Percentiles rank a stretch among this genome's conserved stretches.
Evolutionary conservation across 1,139 yeast genomes (phyloP).

Genomic region (Kodamaea anthophila): DNA sequence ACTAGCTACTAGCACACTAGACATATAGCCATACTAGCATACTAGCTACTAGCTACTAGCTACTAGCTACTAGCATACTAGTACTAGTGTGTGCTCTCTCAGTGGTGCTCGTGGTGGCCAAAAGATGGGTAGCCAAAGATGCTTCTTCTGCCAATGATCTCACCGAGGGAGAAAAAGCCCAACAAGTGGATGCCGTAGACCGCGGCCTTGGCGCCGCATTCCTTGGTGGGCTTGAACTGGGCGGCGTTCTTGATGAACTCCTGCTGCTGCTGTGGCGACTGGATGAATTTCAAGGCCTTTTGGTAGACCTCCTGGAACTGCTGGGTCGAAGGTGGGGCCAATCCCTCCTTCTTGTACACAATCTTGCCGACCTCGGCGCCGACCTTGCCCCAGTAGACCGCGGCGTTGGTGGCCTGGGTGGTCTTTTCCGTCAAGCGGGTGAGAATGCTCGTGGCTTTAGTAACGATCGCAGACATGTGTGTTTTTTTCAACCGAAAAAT

Average conservation of each 20-base stretch:
- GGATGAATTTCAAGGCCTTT: constrained; percentile 32
- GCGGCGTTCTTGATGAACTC: constrained; percentile 37
- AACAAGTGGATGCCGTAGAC: constrained; percentile 77
- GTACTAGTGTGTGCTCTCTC: too few relatives aligned
- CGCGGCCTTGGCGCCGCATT: constrained; percentile 59
- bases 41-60: too few relatives aligned
- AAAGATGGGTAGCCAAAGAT: constrained; percentile 73
- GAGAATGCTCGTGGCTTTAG: constrained; percentile 42
- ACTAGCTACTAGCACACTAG: too few relatives aligned
- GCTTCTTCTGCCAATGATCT: constrained; percentile 93
- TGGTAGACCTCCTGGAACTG: constrained; percentile 78
- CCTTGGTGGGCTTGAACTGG: constrained; percentile 48
- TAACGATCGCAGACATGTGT: constrained; percentile 43
- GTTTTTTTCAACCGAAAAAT: constrained; percentile 1
- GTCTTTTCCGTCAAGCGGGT: constrained; percentile 34
- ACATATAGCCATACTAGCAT: too few relatives aligned
- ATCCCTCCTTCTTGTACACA: constrained; percentile 85
- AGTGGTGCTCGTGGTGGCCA: constrained; percentile 21
- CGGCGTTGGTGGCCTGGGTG: constrained; percentile 38
- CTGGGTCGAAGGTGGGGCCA: constrained; percentile 80
- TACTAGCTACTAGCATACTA: background rate
- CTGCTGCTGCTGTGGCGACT: constrained; percentile 42
- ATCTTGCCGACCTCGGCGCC: constrained; percentile 82
- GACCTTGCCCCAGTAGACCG: constrained; percentile 88
- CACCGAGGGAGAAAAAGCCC: constrained; percentile 93